Conservation (phyloP, 371 early-diverging fungal genomes). For the Massospora cicadina region DNA sequence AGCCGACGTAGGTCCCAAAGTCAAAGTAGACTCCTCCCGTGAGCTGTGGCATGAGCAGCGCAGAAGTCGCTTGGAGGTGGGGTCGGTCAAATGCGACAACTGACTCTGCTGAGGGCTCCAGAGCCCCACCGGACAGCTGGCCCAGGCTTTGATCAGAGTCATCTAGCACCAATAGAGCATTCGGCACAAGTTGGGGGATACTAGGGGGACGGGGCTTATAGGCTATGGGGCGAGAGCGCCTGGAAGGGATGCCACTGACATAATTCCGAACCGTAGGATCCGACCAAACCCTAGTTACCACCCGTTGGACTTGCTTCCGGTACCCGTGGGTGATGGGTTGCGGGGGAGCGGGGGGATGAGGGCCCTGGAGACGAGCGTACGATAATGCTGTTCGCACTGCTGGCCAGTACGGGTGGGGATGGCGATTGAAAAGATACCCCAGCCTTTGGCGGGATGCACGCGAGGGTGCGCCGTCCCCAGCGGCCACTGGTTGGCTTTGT, state of each 20-base stretch:
- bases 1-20: background rate
- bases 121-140: too few species aligned
- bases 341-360: background rate
- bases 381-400: background rate
- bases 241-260: background rate
- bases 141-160: too few species aligned
- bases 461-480: background rate
- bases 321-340: background rate
- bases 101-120: too few species aligned
- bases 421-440: background rate
- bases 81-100: too few species aligned
- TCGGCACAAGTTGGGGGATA: too few species aligned
- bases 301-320: background rate
- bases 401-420: conserved; percentile 1
- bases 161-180: too few species aligned
- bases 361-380: background rate
- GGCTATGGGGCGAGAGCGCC: background rate
- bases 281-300: background rate
- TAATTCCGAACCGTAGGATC: background rate
- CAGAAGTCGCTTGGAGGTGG: background rate
- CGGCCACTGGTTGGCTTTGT: background rate
- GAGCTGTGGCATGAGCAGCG: background rate
- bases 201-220: too few species aligned
- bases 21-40: background rate
- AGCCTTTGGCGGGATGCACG: background rate